phyloP scores from a whole-genome alignment of 805 yeast genomes.

The Candida jianshihensis region DNA sequence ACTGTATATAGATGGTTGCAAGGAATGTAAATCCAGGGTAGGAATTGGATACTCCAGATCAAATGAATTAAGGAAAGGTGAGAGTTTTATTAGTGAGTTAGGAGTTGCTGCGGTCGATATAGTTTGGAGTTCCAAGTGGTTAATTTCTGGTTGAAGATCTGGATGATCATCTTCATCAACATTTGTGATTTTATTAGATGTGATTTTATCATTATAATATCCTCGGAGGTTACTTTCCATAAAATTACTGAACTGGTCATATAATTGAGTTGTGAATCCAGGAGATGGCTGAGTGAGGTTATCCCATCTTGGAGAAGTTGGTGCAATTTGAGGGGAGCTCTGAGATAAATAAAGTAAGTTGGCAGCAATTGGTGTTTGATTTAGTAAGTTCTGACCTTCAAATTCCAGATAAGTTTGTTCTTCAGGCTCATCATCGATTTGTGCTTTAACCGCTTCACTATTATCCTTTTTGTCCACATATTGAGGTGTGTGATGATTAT shows the following conservation, averaged over 20 bases:
- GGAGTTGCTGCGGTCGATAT: not conserved
- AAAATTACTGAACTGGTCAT: constrained; percentile 17
- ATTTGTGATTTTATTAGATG: constrained; percentile 11
- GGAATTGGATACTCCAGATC: constrained; percentile 5
- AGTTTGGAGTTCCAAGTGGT: not conserved
- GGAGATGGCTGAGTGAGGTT: constrained; percentile 2
- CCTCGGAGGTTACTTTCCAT: constrained; percentile 20
- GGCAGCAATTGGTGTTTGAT: constrained; percentile 19
- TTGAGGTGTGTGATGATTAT: not conserved
- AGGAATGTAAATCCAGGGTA: constrained; percentile 11
- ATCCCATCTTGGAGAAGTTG: constrained; percentile 13
- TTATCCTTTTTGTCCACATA: no score
- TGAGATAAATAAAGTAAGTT: constrained; percentile 14
- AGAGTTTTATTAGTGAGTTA: constrained; percentile 1
- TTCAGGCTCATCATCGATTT: constrained; percentile 6
- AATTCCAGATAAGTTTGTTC: constrained; percentile 9
- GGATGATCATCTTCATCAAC: constrained; percentile 7
- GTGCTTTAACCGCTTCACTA: not conserved
- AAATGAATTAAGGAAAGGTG: constrained; percentile 1
- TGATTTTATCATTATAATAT: constrained; percentile 6
- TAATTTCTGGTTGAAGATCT: no score
- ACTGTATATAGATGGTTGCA: constrained; percentile 16
- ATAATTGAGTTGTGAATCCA: constrained; percentile 7
- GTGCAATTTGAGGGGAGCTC: constrained; percentile 6
- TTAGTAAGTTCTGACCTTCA: constrained; percentile 5